Base-by-base conservation (phyloP, 2,329 filamentous ascomycete species). In the Fusarium guadeloupense region DNA sequence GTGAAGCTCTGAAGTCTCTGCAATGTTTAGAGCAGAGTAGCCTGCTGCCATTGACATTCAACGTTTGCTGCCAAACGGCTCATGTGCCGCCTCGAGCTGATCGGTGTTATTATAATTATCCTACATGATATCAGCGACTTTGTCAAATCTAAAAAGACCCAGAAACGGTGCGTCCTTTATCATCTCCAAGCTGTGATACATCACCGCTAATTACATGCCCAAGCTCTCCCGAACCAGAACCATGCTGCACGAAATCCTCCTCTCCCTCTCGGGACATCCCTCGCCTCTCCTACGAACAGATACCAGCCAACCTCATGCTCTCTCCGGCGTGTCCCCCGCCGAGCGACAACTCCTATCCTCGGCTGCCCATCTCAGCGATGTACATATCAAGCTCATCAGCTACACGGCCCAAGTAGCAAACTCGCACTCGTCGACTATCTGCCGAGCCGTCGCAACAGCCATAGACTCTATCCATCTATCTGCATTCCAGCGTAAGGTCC, bases 171-270 rank as follows among this genome's bases (percentile, higher is more conserved):
- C 20, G 53, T 48, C 28, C n/a, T 10, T 14, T 31, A 3, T 12
- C 13, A 14, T 38, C n/a, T 8, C 17, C 4, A 19, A 34, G 16
- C 21, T 49, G 12, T 25, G 1, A 38, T 26, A 17, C 48, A 37
- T 59, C 47, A 59, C 43, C 53, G 34, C 54, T 68, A 56, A 67
- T 43, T 34, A 37, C 42, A 46, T 31, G 9, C 10, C 17, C 44
- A 46, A 68, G 61, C 46, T 46, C 56, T 28, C 44, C 40, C 30
- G 47, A 42, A 61, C 17, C 21, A 34, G 28, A 61, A 41, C 67
- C 67, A 99, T 99, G 95, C 91, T 99, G 76, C 95, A 98, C 85
- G 95, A 99, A 83, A 92, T 99, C 80, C 88, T 98, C 77, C 89
- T 99, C 77, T 94, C 93, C 76, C 88, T 98, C 77, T 96, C 93